phyloP scores from a whole-genome alignment of 2,329 filamentous ascomycete genomes.

The Trichoderma sp. region DNA sequence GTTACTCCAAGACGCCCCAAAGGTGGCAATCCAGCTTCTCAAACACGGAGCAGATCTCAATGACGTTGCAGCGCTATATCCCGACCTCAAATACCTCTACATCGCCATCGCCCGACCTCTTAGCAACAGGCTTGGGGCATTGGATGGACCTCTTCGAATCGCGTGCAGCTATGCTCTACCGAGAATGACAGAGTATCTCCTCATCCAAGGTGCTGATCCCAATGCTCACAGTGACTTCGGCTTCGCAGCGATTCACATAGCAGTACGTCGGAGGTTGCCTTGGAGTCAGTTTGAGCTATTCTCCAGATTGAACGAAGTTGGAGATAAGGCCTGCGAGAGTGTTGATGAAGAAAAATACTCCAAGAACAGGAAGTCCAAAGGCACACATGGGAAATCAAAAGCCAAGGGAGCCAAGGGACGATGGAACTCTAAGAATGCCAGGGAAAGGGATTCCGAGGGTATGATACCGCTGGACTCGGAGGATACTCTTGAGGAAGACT shows the following conservation, averaged over 20 bases:
- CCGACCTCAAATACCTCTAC: constrained; percentile 6
- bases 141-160: constrained; percentile 16
- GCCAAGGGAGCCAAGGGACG: not conserved
- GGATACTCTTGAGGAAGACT: not conserved
- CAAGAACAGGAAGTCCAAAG: not conserved
- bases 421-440: not conserved
- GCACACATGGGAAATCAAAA: not conserved
- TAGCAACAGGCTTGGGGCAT: not conserved
- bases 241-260: constrained; percentile 15
- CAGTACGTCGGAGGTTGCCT: not conserved
- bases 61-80: not conserved
- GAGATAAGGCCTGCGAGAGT: not conserved
- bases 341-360: not conserved
- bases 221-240: constrained; percentile 2
- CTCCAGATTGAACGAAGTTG: not conserved
- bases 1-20: constrained; percentile 16
- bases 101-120: not conserved
- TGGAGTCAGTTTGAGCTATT: constrained; percentile 5
- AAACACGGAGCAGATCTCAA: constrained; percentile 11
- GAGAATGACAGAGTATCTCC: not conserved
- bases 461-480: not conserved
- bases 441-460: not conserved
- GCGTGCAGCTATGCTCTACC: constrained; percentile 19
- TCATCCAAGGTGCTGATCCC: constrained; percentile 14
- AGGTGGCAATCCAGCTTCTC: not conserved